Conservation (phyloP, 2,329 filamentous ascomycete genomes). For the Ophiostoma angusticollis region DNA sequence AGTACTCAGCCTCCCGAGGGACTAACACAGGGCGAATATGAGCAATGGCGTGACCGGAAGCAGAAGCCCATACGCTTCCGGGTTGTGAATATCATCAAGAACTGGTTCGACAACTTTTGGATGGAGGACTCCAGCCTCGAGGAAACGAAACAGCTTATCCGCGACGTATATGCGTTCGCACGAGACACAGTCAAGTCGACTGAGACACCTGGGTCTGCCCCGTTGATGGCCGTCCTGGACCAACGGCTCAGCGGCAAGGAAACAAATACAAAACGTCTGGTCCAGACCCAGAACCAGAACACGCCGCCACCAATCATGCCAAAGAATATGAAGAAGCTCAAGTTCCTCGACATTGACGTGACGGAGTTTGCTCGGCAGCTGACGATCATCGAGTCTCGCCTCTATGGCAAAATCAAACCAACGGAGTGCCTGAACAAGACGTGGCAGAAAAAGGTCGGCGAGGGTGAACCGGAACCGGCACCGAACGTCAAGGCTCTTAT, state of each 20-base stretch:
- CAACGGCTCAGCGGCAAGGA: slow-evolving; percentile 83
- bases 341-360: slow-evolving; percentile 93
- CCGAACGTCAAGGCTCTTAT: slow-evolving; percentile 94
- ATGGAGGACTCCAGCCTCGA: slow-evolving; percentile 80
- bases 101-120: slow-evolving; percentile 98
- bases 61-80: slow-evolving; percentile 93
- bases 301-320: slow-evolving; percentile 83
- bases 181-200: slow-evolving; percentile 86
- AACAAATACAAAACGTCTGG: slow-evolving; percentile 68
- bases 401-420: slow-evolving; percentile 92
- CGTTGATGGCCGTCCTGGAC: slow-evolving; percentile 76
- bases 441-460: slow-evolving; percentile 88
- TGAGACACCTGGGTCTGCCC: slow-evolving; percentile 77
- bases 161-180: slow-evolving; percentile 81
- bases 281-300: slow-evolving; percentile 72
- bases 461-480: slow-evolving; percentile 72
- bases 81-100: slow-evolving; percentile 95
- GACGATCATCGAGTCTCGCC: slow-evolving; percentile 87
- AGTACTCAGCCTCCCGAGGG: slow-evolving; percentile 83
- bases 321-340: slow-evolving; percentile 99
- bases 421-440: slow-evolving; percentile 97
- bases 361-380: slow-evolving; percentile 95
- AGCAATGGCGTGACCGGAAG: slow-evolving; percentile 84
- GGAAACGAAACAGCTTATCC: slow-evolving; percentile 70
- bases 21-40: slow-evolving; percentile 60